phyloP scores from a whole-genome alignment of 495 filamentous ascomycete species.

The Penicillium odoratum region DNA sequence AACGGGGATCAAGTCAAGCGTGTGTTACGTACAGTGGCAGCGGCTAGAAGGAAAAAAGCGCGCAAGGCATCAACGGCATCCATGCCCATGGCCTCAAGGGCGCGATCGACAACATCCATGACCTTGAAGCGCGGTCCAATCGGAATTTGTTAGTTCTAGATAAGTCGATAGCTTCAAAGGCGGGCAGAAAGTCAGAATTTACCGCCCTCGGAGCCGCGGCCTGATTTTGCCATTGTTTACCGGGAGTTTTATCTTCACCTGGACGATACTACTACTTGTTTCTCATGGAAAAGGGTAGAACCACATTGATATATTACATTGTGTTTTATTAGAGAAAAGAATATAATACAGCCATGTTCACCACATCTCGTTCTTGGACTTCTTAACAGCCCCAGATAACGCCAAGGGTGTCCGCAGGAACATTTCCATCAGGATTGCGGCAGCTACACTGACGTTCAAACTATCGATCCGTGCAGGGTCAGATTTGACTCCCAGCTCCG shows the following conservation, averaged over 20 bases:
- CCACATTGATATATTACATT: neutral
- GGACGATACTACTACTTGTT: no score
- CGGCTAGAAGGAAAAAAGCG: slow-evolving; percentile 45
- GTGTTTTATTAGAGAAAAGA: neutral
- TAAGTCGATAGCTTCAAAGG: no score
- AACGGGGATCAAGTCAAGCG: neutral
- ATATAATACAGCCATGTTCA: slow-evolving; percentile 4
- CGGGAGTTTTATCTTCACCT: no score
- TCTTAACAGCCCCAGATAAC: slow-evolving; percentile 28
- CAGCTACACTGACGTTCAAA: slow-evolving; percentile 86
- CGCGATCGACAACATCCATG: slow-evolving; percentile 30
- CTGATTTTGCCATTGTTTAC: no score
- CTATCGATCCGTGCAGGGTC: slow-evolving; percentile 62
- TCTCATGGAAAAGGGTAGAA: neutral
- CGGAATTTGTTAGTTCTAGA: no score
- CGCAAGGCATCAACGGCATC: slow-evolving; percentile 45
- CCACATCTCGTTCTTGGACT: slow-evolving; percentile 24
- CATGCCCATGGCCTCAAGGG: slow-evolving; percentile 34
- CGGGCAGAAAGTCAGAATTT: no score
- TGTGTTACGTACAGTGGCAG: slow-evolving; percentile 45
- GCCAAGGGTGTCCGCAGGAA: slow-evolving; percentile 52
- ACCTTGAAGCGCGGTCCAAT: no score
- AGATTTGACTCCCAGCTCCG: slow-evolving; percentile 29
- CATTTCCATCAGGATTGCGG: slow-evolving; percentile 68
- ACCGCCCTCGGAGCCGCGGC: no score